phyloP scores from a whole-genome alignment of 192 early-diverging fungal genomes.

The Entophlyctis luteolus region DNA sequence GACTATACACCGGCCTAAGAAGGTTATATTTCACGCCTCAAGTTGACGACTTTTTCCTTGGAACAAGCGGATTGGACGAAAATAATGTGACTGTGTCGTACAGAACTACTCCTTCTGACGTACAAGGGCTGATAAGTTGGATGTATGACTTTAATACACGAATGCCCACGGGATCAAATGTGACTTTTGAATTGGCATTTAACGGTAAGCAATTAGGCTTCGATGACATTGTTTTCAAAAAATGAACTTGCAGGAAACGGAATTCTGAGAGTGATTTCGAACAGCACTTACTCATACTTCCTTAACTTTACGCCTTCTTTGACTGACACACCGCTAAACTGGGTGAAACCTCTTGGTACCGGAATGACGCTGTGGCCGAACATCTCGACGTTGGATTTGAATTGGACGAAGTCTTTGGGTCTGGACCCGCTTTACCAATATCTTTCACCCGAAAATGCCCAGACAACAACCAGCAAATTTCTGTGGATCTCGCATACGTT shows the following conservation, averaged over 20 bases:
- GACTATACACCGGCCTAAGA: slow-evolving; percentile 44
- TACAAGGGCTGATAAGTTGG: slow-evolving; percentile 35
- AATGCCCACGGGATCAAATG: slow-evolving; percentile 35
- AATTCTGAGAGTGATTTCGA: slow-evolving; percentile 14
- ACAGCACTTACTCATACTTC: neutral
- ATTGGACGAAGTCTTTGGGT: neutral
- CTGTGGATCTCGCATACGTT: slow-evolving; percentile 40
- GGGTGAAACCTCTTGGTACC: slow-evolving; percentile 36
- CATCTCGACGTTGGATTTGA: neutral
- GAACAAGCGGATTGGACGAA: slow-evolving; percentile 18
- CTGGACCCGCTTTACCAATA: slow-evolving; percentile 32
- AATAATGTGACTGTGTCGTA: slow-evolving; percentile 15
- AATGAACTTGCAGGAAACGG: slow-evolving; percentile 25
- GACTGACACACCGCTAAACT: slow-evolving; percentile 6
- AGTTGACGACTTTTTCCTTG: slow-evolving; percentile 43
- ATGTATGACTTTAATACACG: slow-evolving; percentile 32
- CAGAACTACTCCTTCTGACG: slow-evolving; percentile 28
- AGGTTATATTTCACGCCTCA: slow-evolving; percentile 36
- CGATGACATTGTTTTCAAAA: neutral
- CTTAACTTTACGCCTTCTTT: slow-evolving; percentile 29
- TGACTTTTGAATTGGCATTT: slow-evolving; percentile 41
- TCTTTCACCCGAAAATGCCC: slow-evolving; percentile 10
- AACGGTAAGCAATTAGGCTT: too few species aligned
- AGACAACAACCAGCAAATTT: slow-evolving; percentile 13
- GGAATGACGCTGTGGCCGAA: slow-evolving; percentile 38